A percentile compares a stretch with the other conserved stretches of the same genome.
These are phyloP conservation scores for Diplodia mutila DNA, from an alignment of 2,329 filamentous ascomycete species.

Conservation along the genomic window DNA sequence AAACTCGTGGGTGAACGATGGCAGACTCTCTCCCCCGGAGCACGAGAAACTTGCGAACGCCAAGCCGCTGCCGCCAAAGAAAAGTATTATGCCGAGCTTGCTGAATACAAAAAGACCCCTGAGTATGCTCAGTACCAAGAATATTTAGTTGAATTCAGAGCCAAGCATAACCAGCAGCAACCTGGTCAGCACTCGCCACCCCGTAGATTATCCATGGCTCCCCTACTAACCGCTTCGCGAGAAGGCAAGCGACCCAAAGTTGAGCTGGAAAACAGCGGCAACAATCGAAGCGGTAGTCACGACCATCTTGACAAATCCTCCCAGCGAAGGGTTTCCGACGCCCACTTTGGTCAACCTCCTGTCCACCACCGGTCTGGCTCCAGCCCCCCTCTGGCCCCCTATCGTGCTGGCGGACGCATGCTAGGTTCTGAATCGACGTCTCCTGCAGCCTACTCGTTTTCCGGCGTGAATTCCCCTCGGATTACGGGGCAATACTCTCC, in stretches of 20 bases:
- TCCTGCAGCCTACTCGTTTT: constrained; percentile 37
- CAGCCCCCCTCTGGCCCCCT: constrained; percentile 36
- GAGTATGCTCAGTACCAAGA: constrained; percentile 70
- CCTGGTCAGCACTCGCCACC: constrained; percentile 36
- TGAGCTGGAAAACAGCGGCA: constrained; percentile 43
- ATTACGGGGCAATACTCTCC: constrained; percentile 41
- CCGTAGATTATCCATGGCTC: not conserved
- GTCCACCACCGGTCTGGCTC: constrained; percentile 34
- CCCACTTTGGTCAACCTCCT: constrained; percentile 32
- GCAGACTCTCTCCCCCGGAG: constrained; percentile 69
- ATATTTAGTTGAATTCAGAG: constrained; percentile 78
- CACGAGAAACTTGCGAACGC: constrained; percentile 73
- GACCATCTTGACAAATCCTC: constrained; percentile 36
- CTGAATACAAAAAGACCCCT: constrained; percentile 76
- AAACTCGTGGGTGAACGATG: constrained; percentile 82
- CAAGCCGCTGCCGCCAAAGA: constrained; percentile 76
- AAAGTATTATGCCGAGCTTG: constrained; percentile 72
- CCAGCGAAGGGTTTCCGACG: constrained; percentile 37
- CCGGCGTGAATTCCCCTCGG: constrained; percentile 41
- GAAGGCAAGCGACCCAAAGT: constrained; percentile 51
- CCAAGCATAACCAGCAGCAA: constrained; percentile 59
- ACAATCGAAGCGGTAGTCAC: constrained; percentile 38
- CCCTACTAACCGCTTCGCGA: constrained; percentile 19
- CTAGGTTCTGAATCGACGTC: constrained; percentile 40
- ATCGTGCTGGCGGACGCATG: constrained; percentile 34